These are phyloP conservation scores for Auricularia heimuer DNA, from an alignment of 768 basidiomycete species.

Conservation along the genomic window DNA sequence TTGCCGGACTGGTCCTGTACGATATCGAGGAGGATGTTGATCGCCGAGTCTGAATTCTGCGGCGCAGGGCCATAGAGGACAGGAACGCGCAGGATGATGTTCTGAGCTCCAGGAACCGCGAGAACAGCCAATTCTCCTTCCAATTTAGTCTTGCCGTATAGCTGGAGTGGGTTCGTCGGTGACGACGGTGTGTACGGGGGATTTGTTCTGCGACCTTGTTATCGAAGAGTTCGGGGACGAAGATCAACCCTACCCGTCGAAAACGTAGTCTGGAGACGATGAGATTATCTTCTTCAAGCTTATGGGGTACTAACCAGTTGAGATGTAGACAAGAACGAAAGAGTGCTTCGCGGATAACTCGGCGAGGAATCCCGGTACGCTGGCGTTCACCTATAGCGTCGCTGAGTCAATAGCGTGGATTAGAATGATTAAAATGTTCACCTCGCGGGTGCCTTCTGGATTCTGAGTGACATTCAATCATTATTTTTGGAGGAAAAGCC, in stretches of 20 bases:
- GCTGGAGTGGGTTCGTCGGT: conserved; percentile 71
- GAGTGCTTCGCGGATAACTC: conserved; percentile 47
- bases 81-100: conserved; percentile 76
- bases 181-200: conserved; percentile 79
- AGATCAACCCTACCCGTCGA: conserved; percentile 47
- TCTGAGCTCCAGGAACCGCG: conserved; percentile 43
- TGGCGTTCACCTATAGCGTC: conserved; percentile 58
- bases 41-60: conserved; percentile 77
- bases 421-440: conserved; percentile 20
- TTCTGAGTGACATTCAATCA: conserved; percentile 31
- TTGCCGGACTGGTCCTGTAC: conserved; percentile 83
- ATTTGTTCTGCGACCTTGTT: conserved; percentile 29
- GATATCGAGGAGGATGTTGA: conserved; percentile 82
- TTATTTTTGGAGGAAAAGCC: background rate
- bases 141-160: conserved; percentile 81
- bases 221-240: background rate
- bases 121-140: conserved; percentile 79
- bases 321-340: conserved; percentile 81
- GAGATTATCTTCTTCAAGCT: background rate
- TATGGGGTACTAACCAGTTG: conserved; percentile 50
- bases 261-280: conserved; percentile 70
- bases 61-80: conserved; percentile 87
- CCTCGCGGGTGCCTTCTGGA: conserved; percentile 56
- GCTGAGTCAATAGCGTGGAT: background rate
- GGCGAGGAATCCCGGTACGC: conserved; percentile 65